These are phyloP conservation scores for Cyberlindnera galapagoensis DNA, from an alignment of 805 yeast genomes.

Conservation along the genomic window DNA sequence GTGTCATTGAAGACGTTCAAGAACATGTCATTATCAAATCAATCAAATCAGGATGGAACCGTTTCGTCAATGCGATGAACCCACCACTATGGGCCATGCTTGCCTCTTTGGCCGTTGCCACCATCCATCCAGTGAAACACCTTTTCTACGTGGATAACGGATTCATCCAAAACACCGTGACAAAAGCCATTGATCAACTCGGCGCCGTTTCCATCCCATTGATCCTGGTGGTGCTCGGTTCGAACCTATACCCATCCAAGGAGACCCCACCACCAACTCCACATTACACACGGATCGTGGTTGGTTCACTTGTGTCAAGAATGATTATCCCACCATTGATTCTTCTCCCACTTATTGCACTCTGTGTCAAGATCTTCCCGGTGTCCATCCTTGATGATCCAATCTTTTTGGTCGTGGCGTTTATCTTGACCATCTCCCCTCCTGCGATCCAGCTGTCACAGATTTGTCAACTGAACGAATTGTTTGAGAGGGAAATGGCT, in stretches of 20 bases:
- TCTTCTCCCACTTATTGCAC: conserved; percentile 59
- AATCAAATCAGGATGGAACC: conserved; percentile 2
- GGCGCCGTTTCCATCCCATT: conserved; percentile 76
- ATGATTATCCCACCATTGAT: conserved; percentile 73
- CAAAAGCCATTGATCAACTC: conserved; percentile 55
- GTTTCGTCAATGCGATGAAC: conserved; percentile 48
- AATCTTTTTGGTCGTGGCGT: conserved; percentile 69
- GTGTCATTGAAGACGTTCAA: background rate
- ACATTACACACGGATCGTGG: conserved; percentile 53
- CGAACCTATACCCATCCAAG: conserved; percentile 64
- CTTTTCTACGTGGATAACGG: conserved; percentile 53
- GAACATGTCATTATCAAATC: background rate
- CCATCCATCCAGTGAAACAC: conserved; percentile 50
- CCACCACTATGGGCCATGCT: conserved; percentile 83
- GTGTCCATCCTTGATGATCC: conserved; percentile 76
- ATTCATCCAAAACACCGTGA: conserved; percentile 58
- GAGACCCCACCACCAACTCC: conserved; percentile 63
- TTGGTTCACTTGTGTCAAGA: conserved; percentile 67
- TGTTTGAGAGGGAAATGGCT: conserved; percentile 77
- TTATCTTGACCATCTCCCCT: conserved; percentile 69
- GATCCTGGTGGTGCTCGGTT: conserved; percentile 68
- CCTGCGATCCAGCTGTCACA: conserved; percentile 83
- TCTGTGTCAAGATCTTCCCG: conserved; percentile 55
- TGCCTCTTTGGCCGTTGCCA: conserved; percentile 60
- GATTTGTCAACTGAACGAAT: conserved; percentile 68